Base-by-base conservation (phyloP, 306 rosid species). In the Lagenaria siceraria region DNA sequence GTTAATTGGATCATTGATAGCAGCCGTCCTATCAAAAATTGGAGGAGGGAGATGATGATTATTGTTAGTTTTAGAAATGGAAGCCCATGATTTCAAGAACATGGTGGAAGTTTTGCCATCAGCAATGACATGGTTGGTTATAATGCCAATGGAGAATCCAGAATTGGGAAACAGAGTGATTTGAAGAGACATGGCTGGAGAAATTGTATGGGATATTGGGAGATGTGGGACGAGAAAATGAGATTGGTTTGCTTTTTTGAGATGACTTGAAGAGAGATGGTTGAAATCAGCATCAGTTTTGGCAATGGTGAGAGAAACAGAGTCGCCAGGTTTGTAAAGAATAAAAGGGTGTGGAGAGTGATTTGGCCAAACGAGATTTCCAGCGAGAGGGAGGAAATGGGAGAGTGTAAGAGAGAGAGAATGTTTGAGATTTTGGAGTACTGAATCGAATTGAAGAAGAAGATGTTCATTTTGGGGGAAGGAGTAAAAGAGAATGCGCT, bases 31-130 rank as follows among this genome's bases (percentile, higher is more conserved):
- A 29, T 83, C 87, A 24, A 42, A 77, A 24, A 48, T 52, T 2
- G 89, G 92, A 9, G 82, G 62, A 31, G 27, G 63, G 63, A 4
- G 35, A 58, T 15, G n/a, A n/a, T n/a, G 17, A 58, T 24, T 24
- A 24, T 10, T 24, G 31, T 85, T 10, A 7, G 51, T 12, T 10
- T 13, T 46, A 12, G 15, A 81, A 0, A 82, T 17, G 42, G 64
- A 82, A 75, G 88, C 84, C 92, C 93, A 89, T 2, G 90, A 87
- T 42, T 85, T 89, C 29, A 91, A 13, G 78, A 91, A 91, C 82
- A 76, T 1, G 22, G 85, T 81, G 7, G 82, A 53, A 13, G 86
- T 66, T 77, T 81, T 91, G 12, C 92, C 92, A 40, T 91, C 92
- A 2, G 81, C 62, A 54, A 79, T 75, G 0, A 83, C 87, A n/a